Base-by-base conservation (phyloP, 1,284 basidiomycete species). In the Moesziomyces parantarcticus region DNA sequence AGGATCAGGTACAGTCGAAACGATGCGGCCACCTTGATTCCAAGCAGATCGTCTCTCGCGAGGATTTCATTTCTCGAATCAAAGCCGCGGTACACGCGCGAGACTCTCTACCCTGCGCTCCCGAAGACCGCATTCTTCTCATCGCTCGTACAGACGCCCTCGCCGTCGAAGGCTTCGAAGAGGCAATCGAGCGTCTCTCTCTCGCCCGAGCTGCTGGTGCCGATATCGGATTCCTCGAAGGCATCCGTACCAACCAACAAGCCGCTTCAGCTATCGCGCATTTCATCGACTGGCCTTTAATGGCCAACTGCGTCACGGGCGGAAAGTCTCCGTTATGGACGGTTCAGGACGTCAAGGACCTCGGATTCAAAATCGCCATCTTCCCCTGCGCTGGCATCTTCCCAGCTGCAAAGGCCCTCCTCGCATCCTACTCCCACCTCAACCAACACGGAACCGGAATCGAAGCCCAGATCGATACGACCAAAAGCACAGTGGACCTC, bases 151-250 rank as follows among this genome's bases (percentile, higher is more conserved):
- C 92, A 0, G 92, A 93, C 82, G 91, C 91, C 1, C 90, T 91
- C 1, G 91, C 92, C 76, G 90, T 90, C 4, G 86, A 90, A 22
- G 91, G 90, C 25, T 90, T 92, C 88, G 90, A 92, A n/a, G 91
- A 92, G 84, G 92, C 91, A 0, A 73, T 92, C 56, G 84, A 79
- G 20, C 88, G 92, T 13, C 85, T 93, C 54, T 88, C 89, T 80
- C 87, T 91, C 32, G 91, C 92, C 3, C 88, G 89, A 1, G 89
- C 89, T 58, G 90, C 88, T 5, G 92, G 92, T 34, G 92, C 92
- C 1, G 92, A 92, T 77, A 91, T 92, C 22, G 92, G 90, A 82
- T 93, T 93, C 85, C 91, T 92, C 51, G 92, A 93, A 84, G 92
- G 91, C 18, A 48, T 70, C 21, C 44, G 32, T 4, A 90, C 88